A percentile compares a stretch with the other conserved stretches of the same genome.
phyloP scores from a whole-genome alignment of 2,329 filamentous ascomycete species.

The Verticillium alfalfae region DNA sequence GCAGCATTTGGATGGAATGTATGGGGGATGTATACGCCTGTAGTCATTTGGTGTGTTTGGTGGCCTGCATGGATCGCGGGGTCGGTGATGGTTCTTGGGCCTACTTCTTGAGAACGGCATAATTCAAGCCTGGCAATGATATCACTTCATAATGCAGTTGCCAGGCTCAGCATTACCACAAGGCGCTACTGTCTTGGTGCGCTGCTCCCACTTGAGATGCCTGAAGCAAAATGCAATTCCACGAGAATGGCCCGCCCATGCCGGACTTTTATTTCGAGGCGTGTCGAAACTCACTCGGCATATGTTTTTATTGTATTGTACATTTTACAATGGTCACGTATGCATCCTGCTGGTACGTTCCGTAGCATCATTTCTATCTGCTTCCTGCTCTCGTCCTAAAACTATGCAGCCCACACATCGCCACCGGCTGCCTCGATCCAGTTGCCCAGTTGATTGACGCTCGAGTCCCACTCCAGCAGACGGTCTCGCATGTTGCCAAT shows the following conservation, averaged over 20 bases:
- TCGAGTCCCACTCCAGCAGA: conserved; percentile 90
- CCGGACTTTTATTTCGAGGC: conserved; percentile 1
- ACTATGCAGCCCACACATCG: conserved; percentile 87
- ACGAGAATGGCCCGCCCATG: no score
- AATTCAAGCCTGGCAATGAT: background rate
- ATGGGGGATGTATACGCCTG: conserved; percentile 82
- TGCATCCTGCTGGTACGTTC: background rate
- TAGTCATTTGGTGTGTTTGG: conserved; percentile 93
- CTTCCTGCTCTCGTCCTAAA: background rate
- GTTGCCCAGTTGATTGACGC: conserved; percentile 91
- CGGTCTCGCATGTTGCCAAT: conserved; percentile 87
- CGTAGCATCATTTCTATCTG: background rate
- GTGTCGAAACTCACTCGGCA: conserved; percentile 1
- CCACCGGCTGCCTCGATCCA: conserved; percentile 94
- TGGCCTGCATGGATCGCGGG: conserved; percentile 85
- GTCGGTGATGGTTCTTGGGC: conserved; percentile 46
- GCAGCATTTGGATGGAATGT: conserved; percentile 86
- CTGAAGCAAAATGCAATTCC: no score
- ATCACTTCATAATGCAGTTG: background rate
- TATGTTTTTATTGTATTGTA: conserved; percentile 1
- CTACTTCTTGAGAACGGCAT: background rate
- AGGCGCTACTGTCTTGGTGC: background rate
- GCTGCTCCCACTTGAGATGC: no score
- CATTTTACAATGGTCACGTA: conserved; percentile 5
- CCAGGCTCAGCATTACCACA: background rate